These are phyloP conservation scores for Fusarium verrucosum DNA, from an alignment of 2,329 filamentous ascomycete genomes.

Conservation along the genomic window DNA sequence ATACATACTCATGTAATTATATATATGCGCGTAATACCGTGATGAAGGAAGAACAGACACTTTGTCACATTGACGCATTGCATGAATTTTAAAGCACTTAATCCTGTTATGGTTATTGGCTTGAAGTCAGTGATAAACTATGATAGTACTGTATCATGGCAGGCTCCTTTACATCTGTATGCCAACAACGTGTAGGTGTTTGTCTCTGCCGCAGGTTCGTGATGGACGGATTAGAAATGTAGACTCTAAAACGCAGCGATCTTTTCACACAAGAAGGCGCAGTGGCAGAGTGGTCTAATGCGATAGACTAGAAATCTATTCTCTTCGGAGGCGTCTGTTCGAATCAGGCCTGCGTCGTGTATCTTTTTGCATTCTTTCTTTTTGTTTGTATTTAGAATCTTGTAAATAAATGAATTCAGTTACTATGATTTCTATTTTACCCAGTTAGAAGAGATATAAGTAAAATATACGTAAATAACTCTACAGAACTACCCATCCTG, in stretches of 20 bases:
- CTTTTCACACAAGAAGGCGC: slow-evolving; percentile 1
- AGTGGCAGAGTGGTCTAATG: slow-evolving; percentile 36
- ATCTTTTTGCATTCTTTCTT: neutral
- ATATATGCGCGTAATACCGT: slow-evolving; percentile 35
- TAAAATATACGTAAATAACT: neutral
- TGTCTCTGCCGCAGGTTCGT: no score
- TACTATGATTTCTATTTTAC: no score
- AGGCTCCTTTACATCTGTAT: no score
- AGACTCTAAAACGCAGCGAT: fast-evolving
- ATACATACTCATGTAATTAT: slow-evolving; percentile 37
- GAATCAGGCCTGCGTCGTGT: slow-evolving; percentile 34
- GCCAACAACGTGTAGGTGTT: no score
- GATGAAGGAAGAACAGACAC: slow-evolving; percentile 30
- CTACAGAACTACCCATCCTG: no score
- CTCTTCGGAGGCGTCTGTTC: slow-evolving; percentile 33
- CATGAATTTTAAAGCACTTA: neutral
- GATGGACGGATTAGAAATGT: no score
- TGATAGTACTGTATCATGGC: no score
- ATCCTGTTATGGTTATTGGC: neutral
- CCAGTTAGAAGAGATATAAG: neutral
- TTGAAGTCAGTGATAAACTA: neutral
- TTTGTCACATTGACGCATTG: slow-evolving; percentile 1
- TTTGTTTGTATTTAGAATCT: no score
- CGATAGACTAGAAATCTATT: slow-evolving; percentile 37
- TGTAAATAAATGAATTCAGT: no score